Evolutionary conservation across 495 filamentous ascomycete genomes (phyloP).

Genomic region (Trypethelium eluteriae): DNA sequence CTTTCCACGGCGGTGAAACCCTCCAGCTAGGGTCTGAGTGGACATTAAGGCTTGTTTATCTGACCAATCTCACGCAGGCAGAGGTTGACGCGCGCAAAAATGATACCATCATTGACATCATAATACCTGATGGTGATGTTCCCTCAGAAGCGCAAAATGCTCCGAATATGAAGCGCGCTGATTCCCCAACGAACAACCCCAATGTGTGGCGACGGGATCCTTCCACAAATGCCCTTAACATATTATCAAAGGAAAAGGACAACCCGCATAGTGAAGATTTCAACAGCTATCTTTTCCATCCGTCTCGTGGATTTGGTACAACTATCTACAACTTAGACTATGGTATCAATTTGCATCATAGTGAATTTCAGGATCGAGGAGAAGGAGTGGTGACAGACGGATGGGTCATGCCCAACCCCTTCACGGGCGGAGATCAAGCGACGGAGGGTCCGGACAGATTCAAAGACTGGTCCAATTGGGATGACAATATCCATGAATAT

Average conservation of each 20-base stretch:
- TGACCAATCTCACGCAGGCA: background rate
- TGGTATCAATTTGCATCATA: background rate
- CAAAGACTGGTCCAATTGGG: background rate
- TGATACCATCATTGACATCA: background rate
- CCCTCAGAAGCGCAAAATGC: background rate
- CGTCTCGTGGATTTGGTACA: background rate
- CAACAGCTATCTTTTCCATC: background rate
- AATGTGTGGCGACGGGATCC: constrained; percentile 1
- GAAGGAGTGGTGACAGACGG: background rate
- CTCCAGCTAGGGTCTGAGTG: background rate
- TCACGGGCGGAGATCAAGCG: background rate
- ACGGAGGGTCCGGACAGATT: background rate
- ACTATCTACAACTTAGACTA: background rate
- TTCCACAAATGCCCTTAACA: background rate
- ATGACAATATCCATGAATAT: background rate
- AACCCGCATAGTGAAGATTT: constrained; percentile 7
- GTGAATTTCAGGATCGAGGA: background rate
- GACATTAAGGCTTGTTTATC: background rate
- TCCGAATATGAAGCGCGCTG: background rate
- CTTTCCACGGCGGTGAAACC: background rate
- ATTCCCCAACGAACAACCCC: background rate
- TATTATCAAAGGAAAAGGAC: background rate
- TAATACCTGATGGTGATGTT: background rate
- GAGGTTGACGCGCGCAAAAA: background rate
- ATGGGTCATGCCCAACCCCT: background rate